phyloP scores from a whole-genome alignment of 495 filamentous ascomycete genomes.

The Lasiosphaeris hirsuta region DNA sequence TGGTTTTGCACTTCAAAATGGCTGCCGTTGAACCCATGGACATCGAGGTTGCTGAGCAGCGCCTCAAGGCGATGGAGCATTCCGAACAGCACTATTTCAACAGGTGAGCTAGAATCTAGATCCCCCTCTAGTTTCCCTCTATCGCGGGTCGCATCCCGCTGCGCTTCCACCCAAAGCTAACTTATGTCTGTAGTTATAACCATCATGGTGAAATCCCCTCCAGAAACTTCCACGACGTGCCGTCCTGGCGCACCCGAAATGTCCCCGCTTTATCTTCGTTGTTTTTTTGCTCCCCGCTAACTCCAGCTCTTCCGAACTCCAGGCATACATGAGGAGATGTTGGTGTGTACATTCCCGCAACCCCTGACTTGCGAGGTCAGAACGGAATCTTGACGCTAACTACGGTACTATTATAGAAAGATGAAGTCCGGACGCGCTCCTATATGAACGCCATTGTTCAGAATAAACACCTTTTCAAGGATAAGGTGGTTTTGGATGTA shows the following conservation, averaged over 20 bases:
- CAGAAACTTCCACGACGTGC: neutral
- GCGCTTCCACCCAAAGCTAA: conserved; percentile 4
- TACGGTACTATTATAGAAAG: conserved; percentile 62
- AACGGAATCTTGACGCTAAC: neutral
- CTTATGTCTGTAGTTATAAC: conserved; percentile 67
- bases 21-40: conserved; percentile 39
- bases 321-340: conserved; percentile 98
- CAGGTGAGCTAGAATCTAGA: conserved; percentile 54
- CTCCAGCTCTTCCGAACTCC: conserved; percentile 15
- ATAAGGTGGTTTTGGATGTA: conserved; percentile 88
- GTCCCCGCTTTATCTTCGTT: neutral
- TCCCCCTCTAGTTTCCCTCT: neutral
- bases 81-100: conserved; percentile 97
- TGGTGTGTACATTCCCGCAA: conserved; percentile 59
- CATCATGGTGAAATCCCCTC: conserved; percentile 70
- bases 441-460: conserved; percentile 97
- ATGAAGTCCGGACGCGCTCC: conserved; percentile 91
- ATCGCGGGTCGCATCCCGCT: neutral
- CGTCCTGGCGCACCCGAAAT: neutral
- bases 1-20: conserved; percentile 26
- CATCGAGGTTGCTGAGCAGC: conserved; percentile 47
- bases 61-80: conserved; percentile 67
- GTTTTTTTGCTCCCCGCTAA: conserved; percentile 29
- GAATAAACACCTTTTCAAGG: conserved; percentile 86
- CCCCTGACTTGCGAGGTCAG: conserved; percentile 11